phyloP scores from a whole-genome alignment of 495 filamentous ascomycete species.

The Lichenothelia convexa region DNA sequence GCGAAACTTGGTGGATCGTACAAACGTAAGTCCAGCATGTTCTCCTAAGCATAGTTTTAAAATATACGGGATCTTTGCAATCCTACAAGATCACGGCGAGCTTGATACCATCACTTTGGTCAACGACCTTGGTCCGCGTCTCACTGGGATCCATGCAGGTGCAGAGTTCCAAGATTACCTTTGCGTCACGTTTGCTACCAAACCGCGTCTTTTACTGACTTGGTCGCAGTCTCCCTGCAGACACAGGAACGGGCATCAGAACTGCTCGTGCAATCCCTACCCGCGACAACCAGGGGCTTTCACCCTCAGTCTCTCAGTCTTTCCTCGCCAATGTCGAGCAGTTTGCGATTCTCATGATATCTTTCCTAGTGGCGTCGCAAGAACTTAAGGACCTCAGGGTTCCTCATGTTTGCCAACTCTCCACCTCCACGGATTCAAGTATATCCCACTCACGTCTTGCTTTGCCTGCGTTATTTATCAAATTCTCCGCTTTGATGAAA shows the following conservation, averaged over 20 bases:
- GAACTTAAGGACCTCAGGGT: slow-evolving; percentile 4
- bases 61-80: not conserved
- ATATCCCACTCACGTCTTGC: not conserved
- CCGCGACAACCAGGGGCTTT: too few species aligned
- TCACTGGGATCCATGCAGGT: not conserved
- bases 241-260: not conserved
- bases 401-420: not conserved
- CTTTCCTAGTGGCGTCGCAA: not conserved
- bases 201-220: not conserved
- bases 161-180: not conserved
- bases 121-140: too few species aligned
- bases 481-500: not conserved
- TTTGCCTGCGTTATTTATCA: not conserved
- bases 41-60: not conserved
- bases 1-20: slow-evolving; percentile 20
- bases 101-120: not conserved
- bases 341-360: not conserved
- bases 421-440: not conserved
- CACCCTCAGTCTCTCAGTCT: not conserved
- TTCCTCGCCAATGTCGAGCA: not conserved
- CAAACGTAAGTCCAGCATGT: slow-evolving; percentile 5
- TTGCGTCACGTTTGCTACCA: not conserved
- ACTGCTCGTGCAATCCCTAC: too few species aligned
- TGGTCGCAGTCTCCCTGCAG: not conserved
- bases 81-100: not conserved